Evolutionary conservation across 495 filamentous ascomycete species (phyloP), one percentile per base, ranked within the genome.

Genomic region (Talaromyces adpressus): DNA sequence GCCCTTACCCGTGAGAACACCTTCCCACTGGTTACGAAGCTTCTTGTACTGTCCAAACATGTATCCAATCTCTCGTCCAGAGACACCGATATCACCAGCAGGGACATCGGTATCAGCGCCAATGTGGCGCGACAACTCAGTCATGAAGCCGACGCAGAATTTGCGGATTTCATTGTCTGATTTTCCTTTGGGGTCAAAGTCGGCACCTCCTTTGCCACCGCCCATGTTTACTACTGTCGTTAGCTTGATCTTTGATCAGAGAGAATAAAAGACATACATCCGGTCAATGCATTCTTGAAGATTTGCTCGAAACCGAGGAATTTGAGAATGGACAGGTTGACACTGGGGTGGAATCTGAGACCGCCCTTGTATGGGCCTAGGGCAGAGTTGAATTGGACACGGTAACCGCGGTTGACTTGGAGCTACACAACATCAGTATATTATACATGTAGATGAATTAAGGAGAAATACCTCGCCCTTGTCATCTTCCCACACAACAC

Each of bases 161-260:
- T 91, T 91, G 66, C 94, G 91, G 82, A 98, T 98, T 84, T 98
- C 94, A 73, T 85, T 89, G 77, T 98, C 93, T 62, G 87, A 88
- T 85, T 97, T 98, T 82, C 92, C 93, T 85, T 98, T 98, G 74
- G 94, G 94, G 82, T 98, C 92, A 77, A 98, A 98, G 83, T 98
- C 94, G 75, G 94, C 89, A 68, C 94, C 94, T 80, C 94, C 94
- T 84, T 98, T 98, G 70, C 91, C 94, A 81, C 94, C 94, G 66
- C 94, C 94, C 86, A 98, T 98, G 83, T 86, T 94, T 73, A 98
- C 91, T 92, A 41, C 23, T 14, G 12, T 32, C 64, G 72, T 73
- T 12, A 77, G 49, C 27, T 58, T 56, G 23, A 6, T 29, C 32
- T 9, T 52, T 20, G 23, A 27, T n/a, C n/a, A 39, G 22, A 32